A percentile compares a stretch with the other conserved stretches of the same genome.
Conservation (phyloP, 2,329 filamentous ascomycete species). For the Trichoderma lentiforme region DNA sequence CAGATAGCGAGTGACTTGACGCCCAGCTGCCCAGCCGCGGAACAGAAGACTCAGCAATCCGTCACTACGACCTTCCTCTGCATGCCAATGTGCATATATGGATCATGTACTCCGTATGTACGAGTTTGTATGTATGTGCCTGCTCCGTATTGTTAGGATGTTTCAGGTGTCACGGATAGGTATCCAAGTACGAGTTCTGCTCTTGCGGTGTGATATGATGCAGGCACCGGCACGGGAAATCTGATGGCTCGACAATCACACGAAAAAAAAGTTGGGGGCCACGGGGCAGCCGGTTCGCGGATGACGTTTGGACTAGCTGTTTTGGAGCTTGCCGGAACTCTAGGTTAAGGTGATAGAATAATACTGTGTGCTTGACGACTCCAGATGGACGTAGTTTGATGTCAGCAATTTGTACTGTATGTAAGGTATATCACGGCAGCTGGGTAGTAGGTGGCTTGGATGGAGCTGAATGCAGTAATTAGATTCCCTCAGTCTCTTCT, state of each 20-base stretch:
- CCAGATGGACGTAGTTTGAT: neutral
- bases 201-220: neutral
- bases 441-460: neutral
- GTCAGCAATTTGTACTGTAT: neutral
- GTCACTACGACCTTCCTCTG: slow-evolving; percentile 1
- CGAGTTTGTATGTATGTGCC: neutral
- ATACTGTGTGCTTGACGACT: no score
- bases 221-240: neutral
- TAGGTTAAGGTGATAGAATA: no score
- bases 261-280: neutral
- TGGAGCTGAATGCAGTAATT: neutral
- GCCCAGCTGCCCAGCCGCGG: neutral
- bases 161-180: slow-evolving; percentile 1
- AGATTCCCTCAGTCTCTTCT: neutral
- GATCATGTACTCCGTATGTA: neutral
- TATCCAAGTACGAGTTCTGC: neutral
- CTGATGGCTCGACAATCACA: neutral
- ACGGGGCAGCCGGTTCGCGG: neutral
- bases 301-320: neutral
- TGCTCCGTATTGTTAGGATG: neutral
- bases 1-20: neutral
- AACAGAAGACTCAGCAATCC: neutral
- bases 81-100: neutral
- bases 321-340: neutral
- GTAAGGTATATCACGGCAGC: neutral